A percentile compares a stretch with the other conserved stretches of the same genome.
These are phyloP conservation scores for Pyricularia pennisetigena DNA, from an alignment of 2,329 filamentous ascomycete species.

Conservation along the genomic window DNA sequence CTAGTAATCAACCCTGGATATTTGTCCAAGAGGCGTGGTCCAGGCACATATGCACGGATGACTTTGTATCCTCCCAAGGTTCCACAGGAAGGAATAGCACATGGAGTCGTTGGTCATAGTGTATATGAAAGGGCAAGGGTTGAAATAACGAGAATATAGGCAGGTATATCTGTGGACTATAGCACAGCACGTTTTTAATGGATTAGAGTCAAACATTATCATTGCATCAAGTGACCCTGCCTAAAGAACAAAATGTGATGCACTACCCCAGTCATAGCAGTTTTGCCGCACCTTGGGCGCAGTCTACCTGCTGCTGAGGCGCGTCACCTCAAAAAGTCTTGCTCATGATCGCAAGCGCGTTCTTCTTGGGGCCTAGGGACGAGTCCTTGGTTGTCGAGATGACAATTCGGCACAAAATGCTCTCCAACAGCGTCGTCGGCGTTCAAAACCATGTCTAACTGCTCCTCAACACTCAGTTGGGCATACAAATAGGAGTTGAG, in stretches of 20 bases:
- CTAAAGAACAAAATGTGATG: neutral
- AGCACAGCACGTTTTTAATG: neutral
- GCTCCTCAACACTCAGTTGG: neutral
- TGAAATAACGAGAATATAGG: conserved; percentile 70
- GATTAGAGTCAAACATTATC: neutral
- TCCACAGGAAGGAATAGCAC: conserved; percentile 45
- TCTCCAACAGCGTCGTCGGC: neutral
- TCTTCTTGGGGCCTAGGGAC: neutral
- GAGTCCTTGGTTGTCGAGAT: neutral
- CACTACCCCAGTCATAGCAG: neutral
- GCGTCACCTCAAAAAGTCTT: no score
- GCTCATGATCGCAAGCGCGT: neutral
- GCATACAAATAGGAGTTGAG: neutral
- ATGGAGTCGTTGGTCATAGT: conserved; percentile 57
- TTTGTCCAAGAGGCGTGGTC: conserved; percentile 71
- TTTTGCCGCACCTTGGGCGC: neutral
- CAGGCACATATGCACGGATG: conserved; percentile 80
- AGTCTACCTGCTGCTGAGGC: no score
- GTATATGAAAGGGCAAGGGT: conserved; percentile 77
- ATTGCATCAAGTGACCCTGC: neutral
- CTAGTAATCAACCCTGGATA: conserved; percentile 85
- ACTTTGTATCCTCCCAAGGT: conserved; percentile 57
- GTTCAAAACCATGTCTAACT: neutral
- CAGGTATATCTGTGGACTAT: neutral
- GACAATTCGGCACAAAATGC: neutral